A percentile compares a stretch with the other conserved stretches of the same genome.
Conservation (phyloP, 2,329 filamentous ascomycete species). For the Trichoderma aggressivum region DNA sequence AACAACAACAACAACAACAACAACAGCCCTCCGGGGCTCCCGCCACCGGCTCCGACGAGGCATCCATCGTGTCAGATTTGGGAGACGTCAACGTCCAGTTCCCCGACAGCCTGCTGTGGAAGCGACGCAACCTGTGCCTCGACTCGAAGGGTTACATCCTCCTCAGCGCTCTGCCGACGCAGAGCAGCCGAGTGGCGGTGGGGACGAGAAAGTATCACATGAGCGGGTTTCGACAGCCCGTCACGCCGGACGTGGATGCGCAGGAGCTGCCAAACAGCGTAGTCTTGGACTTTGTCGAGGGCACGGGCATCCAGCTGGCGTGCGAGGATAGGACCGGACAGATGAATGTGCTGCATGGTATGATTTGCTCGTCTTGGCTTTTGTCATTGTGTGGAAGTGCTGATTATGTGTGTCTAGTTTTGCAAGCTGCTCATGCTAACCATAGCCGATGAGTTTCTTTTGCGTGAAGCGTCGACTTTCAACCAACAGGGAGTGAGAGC, state of each 20-base stretch:
- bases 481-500: neutral
- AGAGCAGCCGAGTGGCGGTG: slow-evolving; percentile 45
- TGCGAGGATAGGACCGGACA: slow-evolving; percentile 61
- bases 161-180: slow-evolving; percentile 60
- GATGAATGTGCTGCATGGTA: slow-evolving; percentile 51
- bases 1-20: slow-evolving; percentile 17
- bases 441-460: slow-evolving; percentile 29
- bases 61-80: slow-evolving; percentile 61
- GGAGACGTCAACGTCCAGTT: slow-evolving; percentile 97
- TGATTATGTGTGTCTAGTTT: slow-evolving; percentile 24
- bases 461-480: neutral
- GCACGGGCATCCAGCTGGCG: slow-evolving; percentile 60
- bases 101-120: slow-evolving; percentile 94
- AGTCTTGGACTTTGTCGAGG: slow-evolving; percentile 57
- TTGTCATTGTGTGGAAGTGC: neutral
- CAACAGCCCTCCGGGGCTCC: slow-evolving; percentile 29
- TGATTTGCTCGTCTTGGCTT: slow-evolving; percentile 37
- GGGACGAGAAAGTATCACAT: slow-evolving; percentile 77
- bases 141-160: slow-evolving; percentile 82
- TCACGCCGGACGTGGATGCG: slow-evolving; percentile 81
- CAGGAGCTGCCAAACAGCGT: slow-evolving; percentile 91
- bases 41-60: slow-evolving; percentile 22
- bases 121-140: slow-evolving; percentile 82
- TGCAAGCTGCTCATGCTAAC: slow-evolving; percentile 37
- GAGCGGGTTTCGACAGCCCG: slow-evolving; percentile 75